Evolutionary conservation across 306 rosid genomes (phyloP), one percentile per base, ranked within the genome.

Genomic region (Lathyrus oleraceus): DNA sequence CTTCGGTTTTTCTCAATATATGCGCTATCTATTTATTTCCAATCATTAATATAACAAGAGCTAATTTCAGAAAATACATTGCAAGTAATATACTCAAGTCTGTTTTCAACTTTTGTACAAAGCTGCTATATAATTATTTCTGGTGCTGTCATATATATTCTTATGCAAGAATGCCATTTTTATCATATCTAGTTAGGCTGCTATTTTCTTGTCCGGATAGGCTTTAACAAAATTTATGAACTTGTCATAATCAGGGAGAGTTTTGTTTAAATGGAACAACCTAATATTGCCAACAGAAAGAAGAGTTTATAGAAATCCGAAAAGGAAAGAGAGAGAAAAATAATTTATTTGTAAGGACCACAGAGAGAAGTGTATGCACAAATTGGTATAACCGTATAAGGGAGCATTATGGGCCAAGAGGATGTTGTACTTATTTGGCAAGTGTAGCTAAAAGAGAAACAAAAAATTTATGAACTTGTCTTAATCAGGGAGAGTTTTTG

Each of bases 171-270:
- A 6, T 62, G 15, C 49, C 32, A 61, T 36, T 36, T 61, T 21
- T 42, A 40, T 42, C 69, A 63, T 25, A 67, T 32, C 5, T 17
- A 49, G 32, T 56, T 40, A 40, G 27, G 56, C n/a, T 70, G 1
- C 17, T 40, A 56, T 53, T 70, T 70, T 70, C 25, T 38, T 69
- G 74, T 54, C 56, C 3, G 21, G 56, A 49, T 49, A 17, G 56
- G 13, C 56, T 8, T 17, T 7, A 49, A 49, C 56, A 49, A 17
- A 49, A 8, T 17, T 8, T 13, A 5, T 35, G 21, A 59, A 23
- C 14, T 21, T 12, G 52, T 32, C 43, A n/a, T 42, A 43, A 42
- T 58, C 21, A 15, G 67, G 21, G 53, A 53, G 25, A 10, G 10
- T 49, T 49, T 49, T 49, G 23, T 49, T 17, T 49, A 49, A 49